A percentile compares a stretch with the other conserved stretches of the same genome.
Conservation (phyloP, 768 basidiomycete species). For the Termitomyces sp. region DNA sequence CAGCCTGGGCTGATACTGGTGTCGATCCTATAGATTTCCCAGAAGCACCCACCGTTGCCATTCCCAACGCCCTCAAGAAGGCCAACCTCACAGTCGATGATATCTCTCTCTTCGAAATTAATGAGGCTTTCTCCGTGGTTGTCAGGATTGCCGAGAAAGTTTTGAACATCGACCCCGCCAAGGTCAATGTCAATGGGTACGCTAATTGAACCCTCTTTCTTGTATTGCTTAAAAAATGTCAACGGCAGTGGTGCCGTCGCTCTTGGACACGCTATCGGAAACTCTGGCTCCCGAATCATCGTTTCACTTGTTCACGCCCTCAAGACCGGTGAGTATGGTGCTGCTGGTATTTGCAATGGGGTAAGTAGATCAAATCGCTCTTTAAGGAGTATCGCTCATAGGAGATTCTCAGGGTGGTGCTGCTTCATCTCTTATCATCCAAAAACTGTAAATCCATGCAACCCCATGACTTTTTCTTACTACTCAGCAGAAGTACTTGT, state of each 20-base stretch:
- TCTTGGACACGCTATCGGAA: constrained; percentile 94
- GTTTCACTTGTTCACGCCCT: constrained; percentile 91
- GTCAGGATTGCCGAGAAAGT: constrained; percentile 88
- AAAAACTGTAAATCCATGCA: constrained; percentile 68
- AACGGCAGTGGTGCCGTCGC: constrained; percentile 85
- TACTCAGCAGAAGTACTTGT: constrained; percentile 8
- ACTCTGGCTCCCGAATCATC: constrained; percentile 90
- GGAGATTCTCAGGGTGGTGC: constrained; percentile 68
- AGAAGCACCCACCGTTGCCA: constrained; percentile 84
- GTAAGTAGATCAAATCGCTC: constrained; percentile 41
- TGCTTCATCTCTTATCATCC: constrained; percentile 85
- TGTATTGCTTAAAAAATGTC: constrained; percentile 11
- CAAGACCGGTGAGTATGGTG: constrained; percentile 89
- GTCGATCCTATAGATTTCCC: constrained; percentile 98
- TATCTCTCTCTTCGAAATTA: constrained; percentile 91
- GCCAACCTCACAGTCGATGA: constrained; percentile 81
- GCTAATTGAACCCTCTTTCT: constrained; percentile 20
- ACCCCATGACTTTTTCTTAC: constrained; percentile 16
- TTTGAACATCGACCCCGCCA: constrained; percentile 75
- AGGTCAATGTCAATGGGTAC: constrained; percentile 87
- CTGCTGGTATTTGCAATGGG: constrained; percentile 95
- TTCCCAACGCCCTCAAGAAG: constrained; percentile 82
- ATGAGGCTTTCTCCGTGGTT: constrained; percentile 97
- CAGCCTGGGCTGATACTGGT: constrained; percentile 96
- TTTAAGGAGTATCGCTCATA: constrained; percentile 2